phyloP scores from a whole-genome alignment of 1,139 yeast species.

The Pichia sp. region DNA sequence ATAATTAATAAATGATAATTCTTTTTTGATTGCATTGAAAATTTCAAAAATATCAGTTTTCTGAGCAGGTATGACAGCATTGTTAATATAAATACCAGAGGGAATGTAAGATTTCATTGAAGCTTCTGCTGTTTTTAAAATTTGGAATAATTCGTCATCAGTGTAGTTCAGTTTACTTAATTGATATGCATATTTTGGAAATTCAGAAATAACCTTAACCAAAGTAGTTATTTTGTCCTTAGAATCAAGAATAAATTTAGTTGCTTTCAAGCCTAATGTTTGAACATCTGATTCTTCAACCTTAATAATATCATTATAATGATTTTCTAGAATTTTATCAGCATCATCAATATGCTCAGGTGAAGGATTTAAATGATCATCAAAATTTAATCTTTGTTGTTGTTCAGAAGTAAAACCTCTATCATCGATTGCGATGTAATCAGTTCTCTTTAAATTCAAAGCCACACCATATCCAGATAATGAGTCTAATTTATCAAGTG shows the following conservation, averaged over 20 bases:
- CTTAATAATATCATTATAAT: slow-evolving; percentile 25
- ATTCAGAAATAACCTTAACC: slow-evolving; percentile 37
- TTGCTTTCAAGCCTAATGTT: slow-evolving; percentile 41
- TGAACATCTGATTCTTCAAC: slow-evolving; percentile 31
- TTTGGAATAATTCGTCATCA: slow-evolving; percentile 32
- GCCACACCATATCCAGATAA: slow-evolving; percentile 66
- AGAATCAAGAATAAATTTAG: slow-evolving; percentile 35
- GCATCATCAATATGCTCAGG: slow-evolving; percentile 4
- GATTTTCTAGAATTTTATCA: not conserved
- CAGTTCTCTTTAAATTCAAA: slow-evolving; percentile 55
- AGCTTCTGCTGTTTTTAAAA: slow-evolving; percentile 2
- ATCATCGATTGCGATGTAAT: slow-evolving; percentile 61
- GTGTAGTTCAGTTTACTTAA: slow-evolving; percentile 29
- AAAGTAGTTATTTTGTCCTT: slow-evolving; percentile 34
- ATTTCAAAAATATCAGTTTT: slow-evolving; percentile 42
- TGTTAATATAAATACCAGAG: slow-evolving; percentile 56
- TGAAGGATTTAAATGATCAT: slow-evolving; percentile 11
- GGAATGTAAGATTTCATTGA: slow-evolving; percentile 31
- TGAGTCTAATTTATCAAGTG: slow-evolving; percentile 27
- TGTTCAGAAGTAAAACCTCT: slow-evolving; percentile 33
- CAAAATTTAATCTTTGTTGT: slow-evolving; percentile 20
- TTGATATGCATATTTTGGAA: slow-evolving; percentile 44
- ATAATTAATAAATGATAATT: slow-evolving; percentile 31
- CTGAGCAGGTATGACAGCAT: slow-evolving; percentile 43
- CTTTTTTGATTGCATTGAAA: slow-evolving; percentile 33